phyloP scores from a whole-genome alignment of 2,329 filamentous ascomycete species.

The Botrytis byssoidea region DNA sequence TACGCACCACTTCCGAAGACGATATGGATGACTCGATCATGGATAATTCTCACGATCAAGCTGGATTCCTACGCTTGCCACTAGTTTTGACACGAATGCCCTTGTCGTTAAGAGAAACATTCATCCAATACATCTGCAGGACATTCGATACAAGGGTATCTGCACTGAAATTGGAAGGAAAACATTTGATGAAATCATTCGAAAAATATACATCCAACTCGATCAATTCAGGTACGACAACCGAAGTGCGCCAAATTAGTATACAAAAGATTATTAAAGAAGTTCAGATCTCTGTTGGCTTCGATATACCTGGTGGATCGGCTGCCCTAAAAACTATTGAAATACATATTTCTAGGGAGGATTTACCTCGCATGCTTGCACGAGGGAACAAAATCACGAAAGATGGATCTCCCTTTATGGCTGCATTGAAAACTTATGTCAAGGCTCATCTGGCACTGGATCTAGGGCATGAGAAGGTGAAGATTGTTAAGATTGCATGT shows the following conservation, averaged over 20 bases:
- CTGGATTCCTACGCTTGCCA: slow-evolving; percentile 44
- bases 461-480: slow-evolving; percentile 42
- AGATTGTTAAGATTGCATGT: slow-evolving; percentile 44
- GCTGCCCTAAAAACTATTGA: slow-evolving; percentile 43
- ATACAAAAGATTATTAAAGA: slow-evolving; percentile 33
- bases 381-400: slow-evolving; percentile 29
- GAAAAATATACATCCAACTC: slow-evolving; percentile 37
- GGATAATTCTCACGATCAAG: slow-evolving; percentile 18
- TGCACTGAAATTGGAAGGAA: slow-evolving; percentile 40
- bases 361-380: slow-evolving; percentile 40
- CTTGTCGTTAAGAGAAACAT: slow-evolving; percentile 42
- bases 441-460: slow-evolving; percentile 44
- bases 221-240: slow-evolving; percentile 24
- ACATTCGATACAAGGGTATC: slow-evolving; percentile 46
- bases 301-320: slow-evolving; percentile 32
- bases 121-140: slow-evolving; percentile 44
- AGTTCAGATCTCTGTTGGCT: slow-evolving; percentile 33
- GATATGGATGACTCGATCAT: slow-evolving; percentile 25
- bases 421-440: slow-evolving; percentile 43
- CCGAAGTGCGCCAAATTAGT: slow-evolving; percentile 27
- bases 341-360: slow-evolving; percentile 43
- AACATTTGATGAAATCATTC: slow-evolving; percentile 39
- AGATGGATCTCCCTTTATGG: slow-evolving; percentile 40
- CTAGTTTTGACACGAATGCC: slow-evolving; percentile 49
- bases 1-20: slow-evolving; percentile 24